Percentiles rank a stretch among this genome's conserved stretches.
Conservation (phyloP, 2,329 filamentous ascomycete genomes). For the Alternaria viburni region DNA sequence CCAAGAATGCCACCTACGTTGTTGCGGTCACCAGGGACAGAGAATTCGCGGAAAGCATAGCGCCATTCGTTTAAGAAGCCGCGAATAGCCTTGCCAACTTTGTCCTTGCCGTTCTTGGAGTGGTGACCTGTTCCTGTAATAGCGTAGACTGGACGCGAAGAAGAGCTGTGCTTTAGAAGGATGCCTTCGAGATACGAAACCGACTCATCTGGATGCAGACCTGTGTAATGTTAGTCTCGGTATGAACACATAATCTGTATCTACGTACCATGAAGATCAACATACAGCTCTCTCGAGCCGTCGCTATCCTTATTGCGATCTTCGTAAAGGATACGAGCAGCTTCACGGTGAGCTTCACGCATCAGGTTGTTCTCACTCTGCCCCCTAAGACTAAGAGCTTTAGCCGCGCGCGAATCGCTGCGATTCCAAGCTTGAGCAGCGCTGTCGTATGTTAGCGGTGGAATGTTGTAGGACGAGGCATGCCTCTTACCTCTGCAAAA, state of each 20-base stretch:
- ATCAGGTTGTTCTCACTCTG: conserved; percentile 97
- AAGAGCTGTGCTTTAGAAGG: conserved; percentile 80
- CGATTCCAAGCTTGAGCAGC: conserved; percentile 98
- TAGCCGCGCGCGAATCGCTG: conserved; percentile 94
- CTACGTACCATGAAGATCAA: conserved; percentile 78
- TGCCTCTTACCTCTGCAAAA: conserved; percentile 77
- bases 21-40: conserved; percentile 91
- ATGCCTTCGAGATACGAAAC: conserved; percentile 92
- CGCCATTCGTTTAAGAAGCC: conserved; percentile 93
- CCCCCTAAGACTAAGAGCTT: conserved; percentile 89
- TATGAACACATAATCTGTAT: background rate
- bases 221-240: conserved; percentile 28
- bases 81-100: conserved; percentile 92
- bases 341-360: conserved; percentile 95
- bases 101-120: conserved; percentile 98
- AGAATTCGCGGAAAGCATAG: conserved; percentile 95
- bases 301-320: conserved; percentile 78
- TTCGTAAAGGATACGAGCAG: conserved; percentile 89
- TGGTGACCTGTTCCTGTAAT: conserved; percentile 98
- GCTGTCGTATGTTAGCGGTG: conserved; percentile 55
- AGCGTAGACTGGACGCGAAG: conserved; percentile 79
- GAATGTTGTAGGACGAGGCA: background rate
- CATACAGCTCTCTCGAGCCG: conserved; percentile 76
- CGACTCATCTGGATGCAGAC: conserved; percentile 97
- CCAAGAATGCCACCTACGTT: conserved; percentile 73